Base-by-base conservation (phyloP, 441 rosid species). In the Brassica hybrid region DNA sequence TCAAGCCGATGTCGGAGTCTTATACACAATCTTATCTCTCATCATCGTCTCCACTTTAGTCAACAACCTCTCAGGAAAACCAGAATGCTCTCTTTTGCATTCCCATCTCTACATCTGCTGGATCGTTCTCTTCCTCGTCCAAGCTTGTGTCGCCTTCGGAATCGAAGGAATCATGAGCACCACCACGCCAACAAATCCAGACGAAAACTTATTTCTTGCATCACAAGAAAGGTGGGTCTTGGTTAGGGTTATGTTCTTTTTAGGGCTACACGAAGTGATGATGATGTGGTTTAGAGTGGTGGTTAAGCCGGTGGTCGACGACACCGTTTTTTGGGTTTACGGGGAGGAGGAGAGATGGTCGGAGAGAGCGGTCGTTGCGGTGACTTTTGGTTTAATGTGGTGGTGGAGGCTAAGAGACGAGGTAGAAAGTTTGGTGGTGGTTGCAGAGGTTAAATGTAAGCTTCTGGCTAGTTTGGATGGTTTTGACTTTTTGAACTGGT, bases 321-420 rank as follows among this genome's bases (percentile, higher is more conserved):
- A 88, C 68, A 84, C 94, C 0, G 58, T 93, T 9, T 89, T 85
- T 0, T 88, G 93, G 54, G 83, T 8, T 57, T 66, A 56, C 6
- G 70, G 66, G 57, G 85, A 69, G 10, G 94, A 89, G 14, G 77
- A 89, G 71, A 76, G 72, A 60, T 86, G 91, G 97, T 76, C 79
- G 1, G 87, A 88, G 4, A 89, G 83, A 83, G 86, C 68, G 27
- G 65, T 77, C 2, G 50, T 86, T 79, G 93, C 91, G 1, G 27
- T 77, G 78, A 83, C 87, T 74, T 82, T 84, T 6, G 93, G 97
- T 9, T 12, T 70, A 34, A 74, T 93, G 77, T 94, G 99, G 98
- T 90, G 93, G 96, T 86, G 93, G 94, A 90, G 85, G 78, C 65
- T 93, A 85, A 85, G 90, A 75, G 89, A 87, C 34, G 99, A 91